Conservation (phyloP, 1,284 basidiomycete species). For the Phaffia rhodozyma region DNA sequence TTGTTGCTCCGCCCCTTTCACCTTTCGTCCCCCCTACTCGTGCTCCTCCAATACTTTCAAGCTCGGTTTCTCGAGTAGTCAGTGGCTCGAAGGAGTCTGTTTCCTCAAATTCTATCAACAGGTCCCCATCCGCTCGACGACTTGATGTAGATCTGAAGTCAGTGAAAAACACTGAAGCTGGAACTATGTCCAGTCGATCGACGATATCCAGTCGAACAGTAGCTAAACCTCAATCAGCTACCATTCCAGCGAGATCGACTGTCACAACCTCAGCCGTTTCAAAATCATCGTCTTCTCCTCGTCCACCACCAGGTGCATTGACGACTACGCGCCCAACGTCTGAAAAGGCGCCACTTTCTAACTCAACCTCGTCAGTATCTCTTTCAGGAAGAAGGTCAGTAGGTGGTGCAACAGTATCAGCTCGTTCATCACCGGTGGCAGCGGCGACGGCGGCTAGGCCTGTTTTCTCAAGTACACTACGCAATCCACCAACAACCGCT, state of each 20-base stretch:
- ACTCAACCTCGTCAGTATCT: not conserved
- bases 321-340: not conserved
- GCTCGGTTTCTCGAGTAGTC: not conserved
- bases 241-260: not conserved
- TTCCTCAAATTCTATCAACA: not conserved
- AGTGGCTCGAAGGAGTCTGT: not conserved
- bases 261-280: not conserved
- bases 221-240: not conserved
- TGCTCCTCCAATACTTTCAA: conserved; percentile 2
- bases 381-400: not conserved
- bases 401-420: not conserved
- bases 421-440: not conserved
- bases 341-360: not conserved
- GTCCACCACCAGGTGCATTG: not conserved
- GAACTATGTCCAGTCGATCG: not conserved
- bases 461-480: not conserved
- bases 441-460: not conserved
- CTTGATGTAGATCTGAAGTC: not conserved
- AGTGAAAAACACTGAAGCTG: not conserved
- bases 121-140: not conserved
- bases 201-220: not conserved
- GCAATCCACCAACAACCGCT: not conserved
- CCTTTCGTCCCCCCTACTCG: not conserved
- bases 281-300: not conserved
- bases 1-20: conserved; percentile 28